phyloP scores from a whole-genome alignment of 805 yeast species.

The Cyberlindnera maritima region DNA sequence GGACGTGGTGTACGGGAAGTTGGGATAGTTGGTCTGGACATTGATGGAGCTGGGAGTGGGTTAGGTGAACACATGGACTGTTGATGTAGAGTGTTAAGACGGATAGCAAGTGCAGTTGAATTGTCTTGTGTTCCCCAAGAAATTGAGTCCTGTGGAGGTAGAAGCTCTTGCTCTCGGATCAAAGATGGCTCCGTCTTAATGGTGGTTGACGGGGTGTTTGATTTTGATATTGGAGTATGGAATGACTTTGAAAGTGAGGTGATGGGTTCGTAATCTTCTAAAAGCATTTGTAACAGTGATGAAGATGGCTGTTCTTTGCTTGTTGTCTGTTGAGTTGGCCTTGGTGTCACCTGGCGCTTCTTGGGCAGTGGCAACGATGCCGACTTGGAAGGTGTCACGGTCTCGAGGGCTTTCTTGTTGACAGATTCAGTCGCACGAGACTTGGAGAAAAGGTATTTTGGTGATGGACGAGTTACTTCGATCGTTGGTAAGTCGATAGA shows the following conservation, averaged over 20 bases:
- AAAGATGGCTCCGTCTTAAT: neutral
- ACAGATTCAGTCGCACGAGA: neutral
- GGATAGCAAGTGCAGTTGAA: neutral
- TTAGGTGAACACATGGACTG: neutral
- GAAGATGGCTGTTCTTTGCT: neutral
- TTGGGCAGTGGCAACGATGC: neutral
- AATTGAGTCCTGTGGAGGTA: neutral
- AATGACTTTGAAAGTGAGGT: neutral
- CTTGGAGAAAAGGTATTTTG: neutral
- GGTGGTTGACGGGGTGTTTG: neutral
- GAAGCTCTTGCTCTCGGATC: neutral
- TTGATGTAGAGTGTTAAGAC: neutral
- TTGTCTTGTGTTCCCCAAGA: constrained; percentile 14
- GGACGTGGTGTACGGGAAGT: constrained; percentile 8
- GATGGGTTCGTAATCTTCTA: constrained; percentile 3
- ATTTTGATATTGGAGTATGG: neutral
- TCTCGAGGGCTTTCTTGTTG: neutral
- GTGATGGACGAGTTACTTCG: neutral
- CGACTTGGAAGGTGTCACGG: neutral
- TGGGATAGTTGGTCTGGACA: neutral
- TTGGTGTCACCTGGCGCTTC: neutral
- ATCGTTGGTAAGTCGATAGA: neutral
- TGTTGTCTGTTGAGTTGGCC: neutral
- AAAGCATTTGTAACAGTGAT: constrained; percentile 1
- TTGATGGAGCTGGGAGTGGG: neutral